Evolutionary conservation across 305 asterid genomes (phyloP), one percentile per base, ranked within the genome.

Genomic region (Fraxinus sp.): DNA sequence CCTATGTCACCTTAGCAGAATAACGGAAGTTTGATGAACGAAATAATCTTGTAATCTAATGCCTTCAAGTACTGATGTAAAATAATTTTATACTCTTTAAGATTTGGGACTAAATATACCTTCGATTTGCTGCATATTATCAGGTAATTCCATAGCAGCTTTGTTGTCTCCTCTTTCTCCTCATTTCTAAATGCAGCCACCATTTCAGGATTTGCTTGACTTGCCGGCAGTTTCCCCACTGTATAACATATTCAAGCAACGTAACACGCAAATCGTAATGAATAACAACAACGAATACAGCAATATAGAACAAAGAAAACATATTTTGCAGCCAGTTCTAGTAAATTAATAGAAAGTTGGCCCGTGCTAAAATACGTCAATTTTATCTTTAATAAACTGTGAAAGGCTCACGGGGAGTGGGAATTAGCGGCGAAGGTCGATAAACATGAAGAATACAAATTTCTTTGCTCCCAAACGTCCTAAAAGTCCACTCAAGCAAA

Each of bases 161-260:
- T 92, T 82, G 66, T 75, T 8, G 87, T 85, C 87, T 82, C 87
- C 84, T 89, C 90, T 76, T 91, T 82, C 89, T 94, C 97, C 86
- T 83, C 87, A 46, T 84, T 82, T 76, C 95, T 89, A 85, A 88
- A 92, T 72, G 92, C 92, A 64, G 88, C 83, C 59, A 92, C 90
- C 80, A 76, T 89, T 85, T 82, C 90, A 33, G 94, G 89, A 90
- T 87, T 91, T 66, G 97, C 98, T 85, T 82, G 93, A 84, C 90
- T 88, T 80, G 92, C 95, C 26, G 97, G 98, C 52, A 94, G 75
- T 88, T 84, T 93, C 1, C 97, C 97, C 89, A 92, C 98, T 94
- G 90, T 91, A 85, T 33, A 62, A 84, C 33, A 83, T 35, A 80
- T 62, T 20, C 73, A 79, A 84, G 76, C 78, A 82, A 72, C 59